Base-by-base conservation (phyloP, 768 basidiomycete genomes). In the Suillus alpinus region DNA sequence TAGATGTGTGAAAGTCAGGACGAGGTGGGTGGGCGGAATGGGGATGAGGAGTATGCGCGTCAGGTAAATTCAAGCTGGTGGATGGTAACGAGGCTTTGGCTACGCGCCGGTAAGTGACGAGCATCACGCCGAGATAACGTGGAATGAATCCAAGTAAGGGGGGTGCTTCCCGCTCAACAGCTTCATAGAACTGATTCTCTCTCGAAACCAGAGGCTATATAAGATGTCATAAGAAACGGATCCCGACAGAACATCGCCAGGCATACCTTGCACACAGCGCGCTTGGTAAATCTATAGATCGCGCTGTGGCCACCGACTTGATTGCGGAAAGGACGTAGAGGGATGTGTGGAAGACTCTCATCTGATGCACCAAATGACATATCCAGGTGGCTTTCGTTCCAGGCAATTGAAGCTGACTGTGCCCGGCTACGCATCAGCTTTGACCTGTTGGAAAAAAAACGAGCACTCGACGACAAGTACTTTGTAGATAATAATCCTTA, bases 81-180 rank as follows among this genome's bases (percentile, higher is more conserved):
- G 67, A 66, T 10, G 72, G 65, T 34, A 65, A 63, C 36, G 66
- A 67, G 13, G 73, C 68, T 67, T 81, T 86, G 14, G 82, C 76
- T 43, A 94, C 91, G 14, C 89, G 85, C 29, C 97, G 87, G 71
- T 98, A 98, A 57, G 90, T 96, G 67, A 99, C 96, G 44, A 98
- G 83, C 94, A 99, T 97, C 58, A 99, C 97, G 26, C 97, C 97
- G 16, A 99, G 81, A 74, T 99, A 99, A 47, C 95, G 89, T n/a
- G 97, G 97, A 62, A 98, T 97, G 69, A 94, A 99, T 14, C 85
- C 89, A 4, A 98, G 82, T 9, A 99, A 81, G 4, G 93, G 94
- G 0, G 97, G 96, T 0, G 93, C 92, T 68, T 94, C 92, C 31
- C 88, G 84, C 72, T 99, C 97, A 36, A 98, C 94, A 2, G 95